phyloP scores from a whole-genome alignment of 495 filamentous ascomycete genomes.

The Pyrenula massariospora region DNA sequence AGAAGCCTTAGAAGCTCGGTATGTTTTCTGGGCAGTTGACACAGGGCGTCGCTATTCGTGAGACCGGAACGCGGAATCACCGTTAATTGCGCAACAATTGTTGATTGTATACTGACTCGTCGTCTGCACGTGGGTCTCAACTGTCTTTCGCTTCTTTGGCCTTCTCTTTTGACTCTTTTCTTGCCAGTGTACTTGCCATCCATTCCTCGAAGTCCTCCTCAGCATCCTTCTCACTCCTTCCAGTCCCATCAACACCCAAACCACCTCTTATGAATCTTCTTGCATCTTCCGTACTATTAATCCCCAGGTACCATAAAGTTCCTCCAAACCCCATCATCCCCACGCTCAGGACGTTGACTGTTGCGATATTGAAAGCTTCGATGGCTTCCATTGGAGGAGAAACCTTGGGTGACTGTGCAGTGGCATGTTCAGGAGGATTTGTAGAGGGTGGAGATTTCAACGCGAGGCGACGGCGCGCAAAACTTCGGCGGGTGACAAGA shows the following conservation, averaged over 20 bases:
- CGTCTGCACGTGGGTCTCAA: too few relatives aligned
- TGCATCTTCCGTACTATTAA: constrained; percentile 60
- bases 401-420: constrained; percentile 17
- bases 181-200: constrained; percentile 49
- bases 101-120: too few relatives aligned
- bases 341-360: constrained; percentile 63
- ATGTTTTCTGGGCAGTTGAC: too few relatives aligned
- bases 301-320: constrained; percentile 55
- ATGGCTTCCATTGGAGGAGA: constrained; percentile 55
- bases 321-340: constrained; percentile 59
- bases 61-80: too few relatives aligned
- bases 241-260: constrained; percentile 15
- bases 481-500: constrained; percentile 56
- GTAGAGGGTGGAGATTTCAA: constrained; percentile 56
- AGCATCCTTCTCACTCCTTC: constrained; percentile 40
- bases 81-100: too few relatives aligned
- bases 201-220: constrained; percentile 63
- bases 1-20: too few relatives aligned
- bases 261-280: constrained; percentile 37
- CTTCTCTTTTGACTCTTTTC: constrained; percentile 32
- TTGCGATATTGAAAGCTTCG: constrained; percentile 73
- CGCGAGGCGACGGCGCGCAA: constrained; percentile 38
- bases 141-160: neutral
- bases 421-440: constrained; percentile 32
- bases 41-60: too few relatives aligned